phyloP scores from a whole-genome alignment of 768 basidiomycete genomes.

The Saitozyma sp. region DNA sequence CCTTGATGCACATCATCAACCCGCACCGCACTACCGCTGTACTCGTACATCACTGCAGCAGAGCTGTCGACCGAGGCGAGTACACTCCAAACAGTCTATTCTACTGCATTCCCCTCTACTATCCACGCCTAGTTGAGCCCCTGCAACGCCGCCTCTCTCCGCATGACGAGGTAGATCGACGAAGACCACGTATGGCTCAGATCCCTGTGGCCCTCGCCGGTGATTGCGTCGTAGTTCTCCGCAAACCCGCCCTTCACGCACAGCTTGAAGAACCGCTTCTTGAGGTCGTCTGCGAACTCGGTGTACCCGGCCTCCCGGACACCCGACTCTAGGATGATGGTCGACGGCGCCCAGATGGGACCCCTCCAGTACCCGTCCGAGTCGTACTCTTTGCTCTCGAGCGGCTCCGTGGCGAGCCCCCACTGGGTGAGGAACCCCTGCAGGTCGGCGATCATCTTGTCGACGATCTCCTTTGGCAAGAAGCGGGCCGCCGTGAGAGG shows the following conservation, averaged over 20 bases:
- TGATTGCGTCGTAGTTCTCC: slow-evolving; percentile 4
- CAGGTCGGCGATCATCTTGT: background rate
- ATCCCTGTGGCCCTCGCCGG: background rate
- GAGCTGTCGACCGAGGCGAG: too few relatives aligned
- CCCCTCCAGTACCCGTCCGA: slow-evolving; percentile 9
- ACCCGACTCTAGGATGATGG: slow-evolving; percentile 1
- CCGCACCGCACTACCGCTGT: too few relatives aligned
- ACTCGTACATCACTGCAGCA: too few relatives aligned
- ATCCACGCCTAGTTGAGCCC: background rate
- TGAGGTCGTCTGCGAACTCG: background rate
- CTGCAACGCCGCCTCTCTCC: slow-evolving; percentile 2
- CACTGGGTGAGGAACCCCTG: background rate
- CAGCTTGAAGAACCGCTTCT: slow-evolving; percentile 3
- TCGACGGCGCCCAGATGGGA: slow-evolving; percentile 4
- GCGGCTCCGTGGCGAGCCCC: slow-evolving; percentile 4
- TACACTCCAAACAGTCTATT: too few relatives aligned
- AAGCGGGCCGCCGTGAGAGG: background rate
- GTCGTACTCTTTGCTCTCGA: background rate
- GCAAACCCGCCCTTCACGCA: slow-evolving; percentile 3
- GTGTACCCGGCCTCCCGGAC: slow-evolving; percentile 1
- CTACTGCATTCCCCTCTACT: too few relatives aligned
- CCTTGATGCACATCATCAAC: too few relatives aligned
- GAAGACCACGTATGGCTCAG: background rate
- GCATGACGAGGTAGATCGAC: slow-evolving; percentile 1
- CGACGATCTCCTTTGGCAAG: slow-evolving; percentile 6